Base-by-base conservation (phyloP, 2,329 filamentous ascomycete genomes). In the Leptosphaerulina australis region DNA sequence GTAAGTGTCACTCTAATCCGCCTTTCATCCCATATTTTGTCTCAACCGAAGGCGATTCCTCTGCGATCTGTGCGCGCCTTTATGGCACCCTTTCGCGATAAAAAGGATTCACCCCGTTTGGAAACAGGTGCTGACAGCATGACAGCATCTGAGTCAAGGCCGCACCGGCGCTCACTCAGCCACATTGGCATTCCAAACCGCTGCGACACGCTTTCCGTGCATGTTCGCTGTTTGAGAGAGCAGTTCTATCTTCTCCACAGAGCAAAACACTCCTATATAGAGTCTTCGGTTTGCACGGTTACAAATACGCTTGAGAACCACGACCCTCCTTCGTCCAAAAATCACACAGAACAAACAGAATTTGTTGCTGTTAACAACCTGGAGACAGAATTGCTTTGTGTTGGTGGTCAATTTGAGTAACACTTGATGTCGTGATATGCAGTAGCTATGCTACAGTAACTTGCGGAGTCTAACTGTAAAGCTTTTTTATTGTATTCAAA, bases 171-270 rank as follows among this genome's bases (percentile, higher is more conserved):
- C 30, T 60, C 56, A 3, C 57, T 62, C 34, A 36, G 52, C 34
- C 37, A 44, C 35, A 45, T 54, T 15, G 59, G 62, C 33, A 50
- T 63, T 25, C 62, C 59, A 2, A 51, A 59, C 33, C 50, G 40
- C 15, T 35, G 49, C 9, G 60, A 60, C 21, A 35, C 56, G 8
- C 56, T 65, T 25, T 55, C 60, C 11, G 25, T 61, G 2, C 60
- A 58, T 14, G 26, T 64, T 8, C 54, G 48, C 45, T 63, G 56
- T 53, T 29, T 40, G 14, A 49, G 40, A 5, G 53, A 58, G 18
- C 44, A 43, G 4, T 58, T 30, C 22, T 55, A 46, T 17, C 7
- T 22, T 8, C 37, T 29, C 5, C 10, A 40, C n/a, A 10, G 18
- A 31, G 11, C 18, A 21, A 36, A 20, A 22, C n/a, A 36, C 20